A percentile compares a stretch with the other conserved stretches of the same genome.
These are phyloP conservation scores for Bromus sterilis DNA, from an alignment of 176 grass and related monocot species.

Conservation along the genomic window DNA sequence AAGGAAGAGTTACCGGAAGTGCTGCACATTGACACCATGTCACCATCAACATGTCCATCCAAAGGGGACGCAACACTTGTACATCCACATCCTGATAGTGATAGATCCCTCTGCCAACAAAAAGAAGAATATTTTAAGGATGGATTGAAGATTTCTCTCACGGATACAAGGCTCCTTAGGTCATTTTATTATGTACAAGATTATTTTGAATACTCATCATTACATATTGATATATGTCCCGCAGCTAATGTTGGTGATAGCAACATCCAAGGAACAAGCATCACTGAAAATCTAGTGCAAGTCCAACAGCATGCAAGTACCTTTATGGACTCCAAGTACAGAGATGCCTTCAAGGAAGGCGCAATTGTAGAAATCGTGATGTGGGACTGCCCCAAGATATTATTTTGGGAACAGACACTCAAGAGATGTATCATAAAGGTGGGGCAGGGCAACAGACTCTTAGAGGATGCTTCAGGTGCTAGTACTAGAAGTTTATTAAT, in stretches of 20 bases:
- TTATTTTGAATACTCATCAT: too few species aligned
- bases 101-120: too few species aligned
- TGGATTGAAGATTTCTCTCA: too few species aligned
- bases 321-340: neutral
- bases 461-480: neutral
- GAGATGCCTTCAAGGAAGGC: too few species aligned
- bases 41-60: neutral
- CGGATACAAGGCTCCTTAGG: too few species aligned
- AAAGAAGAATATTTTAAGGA: too few species aligned
- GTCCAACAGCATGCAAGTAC: neutral
- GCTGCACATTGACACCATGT: neutral
- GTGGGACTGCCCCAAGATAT: neutral
- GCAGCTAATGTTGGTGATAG: neutral
- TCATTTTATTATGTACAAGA: too few species aligned
- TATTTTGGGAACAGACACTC: accelerated
- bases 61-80: too few species aligned
- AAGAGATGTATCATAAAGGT: neutral
- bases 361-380: neutral
- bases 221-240: neutral
- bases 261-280: neutral
- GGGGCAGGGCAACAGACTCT: neutral
- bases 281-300: neutral
- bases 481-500: neutral
- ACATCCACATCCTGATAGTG: too few species aligned
- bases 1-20: accelerated